Base-by-base conservation (phyloP, 331 rosid species). In the Phaseolus coccineus region DNA sequence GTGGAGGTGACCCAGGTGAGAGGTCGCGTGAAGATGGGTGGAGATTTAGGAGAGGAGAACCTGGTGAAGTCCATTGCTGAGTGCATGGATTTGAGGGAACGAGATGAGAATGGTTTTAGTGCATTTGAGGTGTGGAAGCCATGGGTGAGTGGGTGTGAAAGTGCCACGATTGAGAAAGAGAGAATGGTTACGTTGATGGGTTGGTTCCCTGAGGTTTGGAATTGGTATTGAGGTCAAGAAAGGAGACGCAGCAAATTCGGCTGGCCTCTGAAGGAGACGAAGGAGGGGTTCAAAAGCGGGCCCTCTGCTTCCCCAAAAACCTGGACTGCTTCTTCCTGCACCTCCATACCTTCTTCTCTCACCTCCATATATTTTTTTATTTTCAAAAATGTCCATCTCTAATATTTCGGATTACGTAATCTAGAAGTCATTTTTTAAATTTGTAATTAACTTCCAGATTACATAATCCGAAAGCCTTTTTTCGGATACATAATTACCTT, bases 61-160 rank as follows among this genome's bases (percentile, higher is more conserved):
- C 86, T 84, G 28, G 82, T 68, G 76, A 88, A 80, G 86, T 89
- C 91, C 94, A 88, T 87, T 6, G 83, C 33, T 46, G 52, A 78
- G 50, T 35, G 77, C 78, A 81, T 35, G 58, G 71, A 42, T 5
- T 37, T 30, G 40, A 40, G 71, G 58, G 27, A 55, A 56, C 16
- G 27, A 1, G 31, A 37, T 30, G 61, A 48, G 1, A 24, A 8
- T 25, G 2, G 14, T 3, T 37, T 9, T 8, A 14, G 31, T 52
- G 16, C 61, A 27, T 33, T 25, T 28, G 73, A n/a, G 74, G 47
- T 2, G 52, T 48, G 69, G 62, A 78, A 79, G 77, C 80, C 86
- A 79, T 69, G 73, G 3, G 42, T 2, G 2, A 13, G 39, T 14
- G 25, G 3, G 30, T 19, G 59, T 0, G 59, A 19, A 7, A 52